A percentile compares a stretch with the other conserved stretches of the same genome.
phyloP scores from a whole-genome alignment of 352 stramenopile species.

The Pythium brassicae region DNA sequence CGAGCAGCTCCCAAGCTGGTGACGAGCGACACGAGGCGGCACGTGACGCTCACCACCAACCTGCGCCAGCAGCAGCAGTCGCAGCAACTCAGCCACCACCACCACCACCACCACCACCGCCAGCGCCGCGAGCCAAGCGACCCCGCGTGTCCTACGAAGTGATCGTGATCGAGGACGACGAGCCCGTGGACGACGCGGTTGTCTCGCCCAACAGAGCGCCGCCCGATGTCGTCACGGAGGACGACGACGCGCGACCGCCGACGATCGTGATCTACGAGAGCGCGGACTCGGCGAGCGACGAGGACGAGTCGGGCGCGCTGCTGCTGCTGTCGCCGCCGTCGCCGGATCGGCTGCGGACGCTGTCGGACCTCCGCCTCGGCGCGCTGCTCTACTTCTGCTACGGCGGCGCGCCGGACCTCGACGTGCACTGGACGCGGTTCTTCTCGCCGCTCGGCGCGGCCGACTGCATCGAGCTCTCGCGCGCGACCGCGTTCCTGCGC shows the following conservation, averaged over 20 bases:
- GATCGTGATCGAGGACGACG: conserved; percentile 71
- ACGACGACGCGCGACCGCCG: conserved; percentile 12
- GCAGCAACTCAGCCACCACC: neutral
- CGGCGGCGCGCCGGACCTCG: conserved; percentile 45
- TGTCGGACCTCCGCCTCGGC: conserved; percentile 38
- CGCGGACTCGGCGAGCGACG: neutral
- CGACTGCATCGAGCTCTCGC: conserved; percentile 43
- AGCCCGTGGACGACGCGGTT: conserved; percentile 12
- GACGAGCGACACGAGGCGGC: neutral
- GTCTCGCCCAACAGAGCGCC: conserved; percentile 26
- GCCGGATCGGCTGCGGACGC: conserved; percentile 25
- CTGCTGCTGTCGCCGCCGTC: no score
- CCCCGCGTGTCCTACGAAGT: conserved; percentile 23
- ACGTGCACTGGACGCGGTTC: conserved; percentile 31
- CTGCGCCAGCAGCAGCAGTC: neutral
- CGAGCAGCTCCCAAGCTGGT: no score
- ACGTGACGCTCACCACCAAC: no score
- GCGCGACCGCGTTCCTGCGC: conserved; percentile 30
- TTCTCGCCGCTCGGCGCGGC: conserved; percentile 29
- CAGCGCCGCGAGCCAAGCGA: neutral
- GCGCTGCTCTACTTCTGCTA: conserved; percentile 58
- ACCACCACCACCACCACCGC: neutral
- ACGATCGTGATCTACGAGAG: conserved; percentile 3
- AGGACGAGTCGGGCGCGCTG: neutral
- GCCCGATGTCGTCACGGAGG: conserved; percentile 38